Evolutionary conservation across 2,329 filamentous ascomycete genomes (phyloP).

Genomic region (Colletotrichum tropicale): DNA sequence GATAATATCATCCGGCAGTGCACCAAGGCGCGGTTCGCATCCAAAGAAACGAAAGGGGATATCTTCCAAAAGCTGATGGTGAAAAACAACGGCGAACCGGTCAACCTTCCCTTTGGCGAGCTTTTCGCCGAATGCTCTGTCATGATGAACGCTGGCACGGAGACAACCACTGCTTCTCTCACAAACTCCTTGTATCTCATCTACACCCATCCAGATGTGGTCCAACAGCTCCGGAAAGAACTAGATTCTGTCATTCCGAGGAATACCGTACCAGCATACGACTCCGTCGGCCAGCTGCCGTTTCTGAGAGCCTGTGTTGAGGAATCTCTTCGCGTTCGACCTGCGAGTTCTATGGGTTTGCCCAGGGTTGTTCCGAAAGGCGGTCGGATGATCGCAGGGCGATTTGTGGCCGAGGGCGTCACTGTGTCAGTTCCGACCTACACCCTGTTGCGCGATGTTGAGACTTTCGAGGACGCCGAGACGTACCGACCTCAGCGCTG

Average conservation of each 20-base stretch:
- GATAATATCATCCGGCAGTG: neutral
- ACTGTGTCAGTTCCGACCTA: neutral
- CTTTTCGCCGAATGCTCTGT: neutral
- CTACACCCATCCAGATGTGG: neutral
- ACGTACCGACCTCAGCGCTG: neutral
- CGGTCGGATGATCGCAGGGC: neutral
- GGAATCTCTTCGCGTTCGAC: neutral
- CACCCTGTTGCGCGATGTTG: neutral
- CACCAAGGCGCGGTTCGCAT: neutral
- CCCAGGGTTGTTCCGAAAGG: neutral
- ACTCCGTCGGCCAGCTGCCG: neutral
- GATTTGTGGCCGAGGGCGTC: neutral
- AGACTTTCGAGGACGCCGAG: neutral
- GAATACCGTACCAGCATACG: neutral
- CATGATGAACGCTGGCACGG: neutral
- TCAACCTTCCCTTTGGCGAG: neutral
- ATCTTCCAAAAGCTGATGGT: neutral
- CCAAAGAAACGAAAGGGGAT: neutral
- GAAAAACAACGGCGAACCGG: neutral
- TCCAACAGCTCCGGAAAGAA: neutral
- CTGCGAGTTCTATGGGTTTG: neutral
- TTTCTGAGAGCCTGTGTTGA: neutral
- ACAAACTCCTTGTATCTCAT: neutral
- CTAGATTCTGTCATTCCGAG: neutral
- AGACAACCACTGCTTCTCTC: neutral